Evolutionary conservation across 306 rosid species (phyloP), one percentile per base, ranked within the genome.

Genomic region (Corylus avellana): DNA sequence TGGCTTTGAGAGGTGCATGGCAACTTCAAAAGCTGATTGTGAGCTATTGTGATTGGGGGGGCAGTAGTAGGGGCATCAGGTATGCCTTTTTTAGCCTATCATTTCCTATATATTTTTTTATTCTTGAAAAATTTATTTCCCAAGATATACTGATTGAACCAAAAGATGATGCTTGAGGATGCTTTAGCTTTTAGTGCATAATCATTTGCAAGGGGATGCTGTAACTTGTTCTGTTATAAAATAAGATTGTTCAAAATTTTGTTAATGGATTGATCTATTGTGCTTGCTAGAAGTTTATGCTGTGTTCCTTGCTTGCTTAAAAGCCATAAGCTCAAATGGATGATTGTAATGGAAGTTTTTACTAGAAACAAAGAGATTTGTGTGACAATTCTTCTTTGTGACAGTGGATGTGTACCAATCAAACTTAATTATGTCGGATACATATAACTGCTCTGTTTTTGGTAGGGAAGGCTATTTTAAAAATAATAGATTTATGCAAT

Each of bases 1-100:
- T 94, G 98, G 98, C 98, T 66, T 80, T 89, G 85, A 84, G 93
- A 81, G 97, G 98, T 53, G 93, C 81, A 50, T 94, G 98, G 98
- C 98, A 94, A 70, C 91, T 92, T 66, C 63, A 91, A 74, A 91
- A 92, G 86, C 81, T 94, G 79, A 75, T 92, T 75, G 98, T 92
- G 72, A 94, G 91, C 87, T 91, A 76, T 78, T 85, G 87, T 68
- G 84, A 92, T 73, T 94, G 97, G 97, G 97, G 97, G 12, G 97
- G 98, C 82, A 92, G 98, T 82, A 92, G 97, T 77, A 86, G 90
- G 85, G 98, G 98, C 48, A 90, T 91, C 79, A 91, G 97, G 97
- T 92, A 83, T 72, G 39, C 17, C 51, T 42, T 22, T 6, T 75
- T 57, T 39, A 29, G 35, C 44, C 12, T 5, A 27, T 62, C 42